These are phyloP conservation scores for Xylaria bambusicola DNA, from an alignment of 495 filamentous ascomycete genomes.

Conservation along the genomic window DNA sequence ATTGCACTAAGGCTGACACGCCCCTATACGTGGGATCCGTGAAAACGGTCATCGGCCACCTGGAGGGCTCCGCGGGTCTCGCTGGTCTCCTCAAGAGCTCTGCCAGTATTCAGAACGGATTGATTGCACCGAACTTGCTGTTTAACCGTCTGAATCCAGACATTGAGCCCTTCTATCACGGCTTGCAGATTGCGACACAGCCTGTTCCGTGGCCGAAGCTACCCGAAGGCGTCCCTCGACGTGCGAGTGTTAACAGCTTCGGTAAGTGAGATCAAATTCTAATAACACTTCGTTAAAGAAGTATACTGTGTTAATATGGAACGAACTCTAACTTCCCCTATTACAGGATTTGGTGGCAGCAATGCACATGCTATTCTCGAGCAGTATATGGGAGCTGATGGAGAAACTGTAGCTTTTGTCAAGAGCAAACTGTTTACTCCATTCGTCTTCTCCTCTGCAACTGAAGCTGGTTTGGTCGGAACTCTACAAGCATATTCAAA, in stretches of 20 bases:
- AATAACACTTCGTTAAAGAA: not conserved
- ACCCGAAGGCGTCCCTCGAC: conserved; percentile 4
- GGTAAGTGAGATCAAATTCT: conserved; percentile 2
- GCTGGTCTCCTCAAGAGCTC: conserved; percentile 49
- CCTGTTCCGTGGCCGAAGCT: conserved; percentile 3
- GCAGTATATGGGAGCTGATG: conserved; percentile 6
- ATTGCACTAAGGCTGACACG: not conserved
- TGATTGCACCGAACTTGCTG: conserved; percentile 32
- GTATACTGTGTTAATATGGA: too few relatives aligned
- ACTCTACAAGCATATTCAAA: conserved; percentile 4
- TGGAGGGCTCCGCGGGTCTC: conserved; percentile 48
- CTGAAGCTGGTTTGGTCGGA: conserved; percentile 4
- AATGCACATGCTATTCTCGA: conserved; percentile 40
- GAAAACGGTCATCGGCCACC: conserved; percentile 52
- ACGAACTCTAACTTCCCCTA: not conserved
- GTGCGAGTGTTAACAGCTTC: conserved; percentile 18
- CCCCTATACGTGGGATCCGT: conserved; percentile 46
- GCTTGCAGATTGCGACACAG: not conserved
- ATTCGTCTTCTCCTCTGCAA: conserved; percentile 14
- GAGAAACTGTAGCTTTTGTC: not conserved
- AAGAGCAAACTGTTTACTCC: not conserved
- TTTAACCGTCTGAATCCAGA: conserved; percentile 46
- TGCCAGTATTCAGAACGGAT: conserved; percentile 46
- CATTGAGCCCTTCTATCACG: conserved; percentile 17
- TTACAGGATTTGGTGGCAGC: conserved; percentile 32